phyloP scores from a whole-genome alignment of 768 basidiomycete species.

The Psilocybe tampanensis region DNA sequence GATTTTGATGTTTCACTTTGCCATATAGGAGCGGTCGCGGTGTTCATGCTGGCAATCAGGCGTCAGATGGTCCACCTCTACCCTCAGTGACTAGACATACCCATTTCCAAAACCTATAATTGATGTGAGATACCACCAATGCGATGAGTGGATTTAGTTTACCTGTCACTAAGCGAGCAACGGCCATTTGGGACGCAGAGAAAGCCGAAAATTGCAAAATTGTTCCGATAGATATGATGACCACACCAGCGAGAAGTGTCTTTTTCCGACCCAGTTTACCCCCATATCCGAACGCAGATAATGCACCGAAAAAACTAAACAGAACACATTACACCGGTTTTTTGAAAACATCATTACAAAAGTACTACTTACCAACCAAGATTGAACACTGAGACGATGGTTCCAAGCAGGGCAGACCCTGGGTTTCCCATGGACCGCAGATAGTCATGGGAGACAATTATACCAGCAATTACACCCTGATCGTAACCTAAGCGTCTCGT shows the following conservation, averaged over 20 bases:
- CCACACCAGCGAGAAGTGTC: constrained; percentile 49
- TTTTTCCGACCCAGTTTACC: constrained; percentile 48
- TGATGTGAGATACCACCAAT: background rate
- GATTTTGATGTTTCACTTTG: constrained; percentile 55
- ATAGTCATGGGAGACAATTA: constrained; percentile 49
- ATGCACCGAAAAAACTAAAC: constrained; percentile 46
- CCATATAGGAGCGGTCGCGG: constrained; percentile 53
- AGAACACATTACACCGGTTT: background rate
- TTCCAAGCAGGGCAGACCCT: constrained; percentile 44
- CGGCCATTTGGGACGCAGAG: constrained; percentile 47
- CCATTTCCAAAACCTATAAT: constrained; percentile 47
- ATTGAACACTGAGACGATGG: constrained; percentile 53
- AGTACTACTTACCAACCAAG: constrained; percentile 44
- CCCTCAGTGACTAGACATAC: constrained; percentile 17
- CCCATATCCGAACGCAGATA: constrained; percentile 44
- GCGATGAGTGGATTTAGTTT: background rate
- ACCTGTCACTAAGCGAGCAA: constrained; percentile 51
- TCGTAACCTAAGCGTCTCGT: constrained; percentile 41
- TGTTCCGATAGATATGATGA: constrained; percentile 55
- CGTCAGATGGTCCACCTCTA: background rate
- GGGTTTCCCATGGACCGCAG: constrained; percentile 50
- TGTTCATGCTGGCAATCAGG: constrained; percentile 42
- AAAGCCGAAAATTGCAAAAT: constrained; percentile 50
- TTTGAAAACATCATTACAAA: background rate
- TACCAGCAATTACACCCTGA: constrained; percentile 55